Evolutionary conservation across 2,329 filamentous ascomycete genomes (phyloP), one percentile per base, ranked within the genome.

Genomic region (Fusarium sp.): DNA sequence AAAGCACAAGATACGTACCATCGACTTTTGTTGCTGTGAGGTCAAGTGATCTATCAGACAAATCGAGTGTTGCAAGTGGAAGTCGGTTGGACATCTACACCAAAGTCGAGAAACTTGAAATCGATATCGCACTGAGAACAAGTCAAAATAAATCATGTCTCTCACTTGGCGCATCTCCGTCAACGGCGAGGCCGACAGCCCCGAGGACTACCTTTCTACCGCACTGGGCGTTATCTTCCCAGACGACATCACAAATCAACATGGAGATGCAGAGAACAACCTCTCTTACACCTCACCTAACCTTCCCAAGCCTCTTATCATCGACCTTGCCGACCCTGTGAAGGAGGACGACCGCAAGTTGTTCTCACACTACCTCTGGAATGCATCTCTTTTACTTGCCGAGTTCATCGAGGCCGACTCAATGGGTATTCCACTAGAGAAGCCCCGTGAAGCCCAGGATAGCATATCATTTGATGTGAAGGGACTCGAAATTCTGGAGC

Each of bases 361-460:
- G 46, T 93, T 92, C 76, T 88, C 89, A 66, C 91, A 93, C 76
- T 92, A 90, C 77, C 79, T 93, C 27, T 93, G 91, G 91, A 93
- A 93, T 78, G 84, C 90, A 9, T 84, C 82, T 20, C 77, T 89
- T 49, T 78, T 87, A 68, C 80, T 88, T 3, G 86, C 85, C 11
- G 87, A 88, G 78, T 79, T 88, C 28, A 79, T 89, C 58, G 87
- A 89, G 76, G 81, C 82, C 10, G 84, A 82, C 43, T 80, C 82
- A 8, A 71, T 86, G 23, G 71, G 71, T 16, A 45, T 66, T 11
- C 45, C 57, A 11, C 67, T 74, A 10, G 63, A 71, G 23, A 61
- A 56, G 43, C 48, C 67, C 8, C 60, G 70, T 12, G 59, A 66
- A 32, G 43, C 66, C 25, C 32, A 60, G 45, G 42, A 27, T 18